Evolutionary conservation across 2,329 filamentous ascomycete genomes (phyloP).

Genomic region (Paraconiothyrium brasiliense): DNA sequence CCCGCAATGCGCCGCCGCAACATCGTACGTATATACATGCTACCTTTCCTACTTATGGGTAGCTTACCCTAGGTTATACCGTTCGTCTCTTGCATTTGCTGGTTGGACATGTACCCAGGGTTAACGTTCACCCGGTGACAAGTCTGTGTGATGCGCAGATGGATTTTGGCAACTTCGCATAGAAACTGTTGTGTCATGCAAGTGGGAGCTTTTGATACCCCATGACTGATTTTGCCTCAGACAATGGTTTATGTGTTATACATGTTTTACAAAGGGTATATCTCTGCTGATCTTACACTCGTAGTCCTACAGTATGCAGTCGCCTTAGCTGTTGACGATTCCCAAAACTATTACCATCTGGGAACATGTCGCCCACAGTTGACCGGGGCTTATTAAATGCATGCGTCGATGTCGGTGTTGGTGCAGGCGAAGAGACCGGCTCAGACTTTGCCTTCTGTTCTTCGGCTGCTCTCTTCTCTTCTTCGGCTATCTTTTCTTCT

Average conservation of each 20-base stretch:
- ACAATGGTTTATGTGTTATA: not conserved
- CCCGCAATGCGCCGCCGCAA: too few species aligned
- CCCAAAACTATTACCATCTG: constrained; percentile 26
- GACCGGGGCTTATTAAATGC: constrained; percentile 32
- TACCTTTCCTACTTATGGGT: too few species aligned
- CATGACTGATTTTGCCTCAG: not conserved
- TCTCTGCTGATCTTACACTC: not conserved
- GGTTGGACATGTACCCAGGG: too few species aligned
- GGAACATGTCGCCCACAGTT: constrained; percentile 39
- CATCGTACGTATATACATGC: too few species aligned
- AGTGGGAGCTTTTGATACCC: not conserved
- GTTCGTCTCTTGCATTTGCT: too few species aligned
- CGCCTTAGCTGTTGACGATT: constrained; percentile 33
- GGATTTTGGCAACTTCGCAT: too few species aligned
- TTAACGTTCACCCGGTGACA: too few species aligned
- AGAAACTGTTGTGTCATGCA: too few species aligned
- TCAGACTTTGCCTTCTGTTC: not conserved
- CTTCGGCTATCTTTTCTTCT: not conserved
- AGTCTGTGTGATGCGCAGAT: too few species aligned
- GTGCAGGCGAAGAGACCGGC: not conserved
- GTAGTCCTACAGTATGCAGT: constrained; percentile 40
- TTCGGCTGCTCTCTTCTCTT: not conserved
- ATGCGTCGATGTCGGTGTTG: constrained; percentile 20
- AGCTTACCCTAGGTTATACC: too few species aligned
- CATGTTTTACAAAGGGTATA: constrained; percentile 6